Evolutionary conservation across 2,329 filamentous ascomycete genomes (phyloP), one percentile per base, ranked within the genome.

Genomic region (Aureobasidium sp.): DNA sequence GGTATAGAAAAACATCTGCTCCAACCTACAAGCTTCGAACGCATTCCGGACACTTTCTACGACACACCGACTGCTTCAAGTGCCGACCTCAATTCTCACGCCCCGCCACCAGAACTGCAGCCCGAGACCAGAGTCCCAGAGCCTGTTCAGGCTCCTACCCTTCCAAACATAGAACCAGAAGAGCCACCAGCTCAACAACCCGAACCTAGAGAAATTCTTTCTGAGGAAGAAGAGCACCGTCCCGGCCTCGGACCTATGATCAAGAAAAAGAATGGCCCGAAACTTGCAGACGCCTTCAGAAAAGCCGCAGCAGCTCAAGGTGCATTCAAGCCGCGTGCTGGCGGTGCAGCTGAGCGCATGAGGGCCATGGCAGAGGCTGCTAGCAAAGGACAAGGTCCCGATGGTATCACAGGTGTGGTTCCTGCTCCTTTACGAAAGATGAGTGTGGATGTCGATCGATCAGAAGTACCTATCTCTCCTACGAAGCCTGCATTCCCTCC

Each of bases 201-300:
- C 4, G 39, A 37, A 6, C 8, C 24, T 6, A 42, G 38, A 24
- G 38, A 53, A 21, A n/a, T 37, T 17, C 30, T 40, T 2, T 42
- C 39, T 4, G 39, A 53, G 6, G 78, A 79, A 24, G 76, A 78
- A 39, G 67, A 70, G 25, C 74, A 77, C 59, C 75, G 88, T n/a
- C 88, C 89, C 16, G 90, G 89, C 1, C 77, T 95, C 6, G 89
- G 89, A 0, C 88, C 90, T 2, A 95, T 95, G 90, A 85, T 96
- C 62, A 91, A 88, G 69, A 81, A 85, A 58, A 88, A 88, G 64
- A 81, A 79, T 57, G 84, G 84, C 0, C 81, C 81, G 57, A 84
- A 83, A 1, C 76, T 93, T 61, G 87, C 87, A 17, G 84, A 80
- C 30, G 78, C 80, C 5, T 80, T 96, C 57, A 86, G 87, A 70